phyloP scores from a whole-genome alignment of 2,329 filamentous ascomycete genomes.

The Parafenestella ontariensis region DNA sequence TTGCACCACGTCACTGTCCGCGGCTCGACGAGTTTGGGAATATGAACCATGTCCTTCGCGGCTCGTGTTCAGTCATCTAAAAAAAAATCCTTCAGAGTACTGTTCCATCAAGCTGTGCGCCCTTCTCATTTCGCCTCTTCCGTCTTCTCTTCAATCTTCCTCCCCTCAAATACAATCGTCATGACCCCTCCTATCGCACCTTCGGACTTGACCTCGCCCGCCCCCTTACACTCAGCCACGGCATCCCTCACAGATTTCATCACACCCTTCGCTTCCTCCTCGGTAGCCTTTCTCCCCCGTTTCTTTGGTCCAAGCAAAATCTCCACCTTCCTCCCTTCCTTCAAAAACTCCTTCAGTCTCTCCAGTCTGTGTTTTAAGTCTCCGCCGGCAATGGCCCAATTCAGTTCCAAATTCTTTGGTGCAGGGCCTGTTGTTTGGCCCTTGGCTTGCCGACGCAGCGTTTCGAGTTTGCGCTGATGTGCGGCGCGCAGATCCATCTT shows the following conservation, averaged over 20 bases:
- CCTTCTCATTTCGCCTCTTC: constrained; percentile 5
- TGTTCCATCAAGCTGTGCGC: neutral
- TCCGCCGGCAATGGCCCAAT: constrained; percentile 81
- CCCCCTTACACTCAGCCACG: constrained; percentile 48
- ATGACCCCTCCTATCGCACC: constrained; percentile 40
- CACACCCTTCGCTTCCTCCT: constrained; percentile 64
- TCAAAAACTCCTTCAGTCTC: constrained; percentile 70
- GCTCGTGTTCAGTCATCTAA: neutral
- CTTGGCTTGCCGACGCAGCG: constrained; percentile 52
- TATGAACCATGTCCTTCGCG: neutral
- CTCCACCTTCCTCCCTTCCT: constrained; percentile 78
- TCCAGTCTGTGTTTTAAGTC: constrained; percentile 69
- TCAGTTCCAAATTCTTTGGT: constrained; percentile 83
- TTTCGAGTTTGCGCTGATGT: constrained; percentile 55
- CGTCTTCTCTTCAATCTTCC: constrained; percentile 25
- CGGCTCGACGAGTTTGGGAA: neutral
- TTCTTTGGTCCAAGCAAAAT: constrained; percentile 73
- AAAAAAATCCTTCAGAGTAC: neutral
- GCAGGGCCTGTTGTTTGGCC: constrained; percentile 30
- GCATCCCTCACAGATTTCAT: constrained; percentile 59
- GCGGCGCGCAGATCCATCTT: constrained; percentile 59
- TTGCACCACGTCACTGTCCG: neutral
- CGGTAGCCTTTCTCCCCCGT: constrained; percentile 65
- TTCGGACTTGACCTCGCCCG: constrained; percentile 34
- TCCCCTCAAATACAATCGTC: constrained; percentile 43